These are phyloP conservation scores for Mediolabrus comicus DNA, from an alignment of 108 stramenopile genomes.

Conservation along the genomic window DNA sequence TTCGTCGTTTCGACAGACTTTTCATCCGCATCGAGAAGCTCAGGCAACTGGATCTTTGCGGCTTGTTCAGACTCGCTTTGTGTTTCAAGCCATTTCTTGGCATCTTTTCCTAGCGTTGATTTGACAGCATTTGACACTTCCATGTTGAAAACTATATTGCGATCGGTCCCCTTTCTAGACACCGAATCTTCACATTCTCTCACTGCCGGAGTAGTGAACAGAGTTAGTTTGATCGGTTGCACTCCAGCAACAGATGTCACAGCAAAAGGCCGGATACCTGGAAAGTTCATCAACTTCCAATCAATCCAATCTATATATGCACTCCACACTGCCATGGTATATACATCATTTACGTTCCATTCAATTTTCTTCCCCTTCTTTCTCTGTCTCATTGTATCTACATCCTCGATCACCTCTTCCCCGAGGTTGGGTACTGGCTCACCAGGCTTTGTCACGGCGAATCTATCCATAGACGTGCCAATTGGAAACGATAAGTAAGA, in stretches of 20 bases:
- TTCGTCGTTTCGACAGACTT: not conserved
- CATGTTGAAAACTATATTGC: slow-evolving; percentile 35
- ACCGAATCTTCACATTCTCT: slow-evolving; percentile 35
- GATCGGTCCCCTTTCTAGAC: slow-evolving; percentile 32
- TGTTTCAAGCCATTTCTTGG: not conserved
- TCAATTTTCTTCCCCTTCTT: slow-evolving; percentile 59
- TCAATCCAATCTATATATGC: slow-evolving; percentile 80
- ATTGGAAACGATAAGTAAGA: slow-evolving; percentile 89
- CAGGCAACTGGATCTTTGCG: not conserved
- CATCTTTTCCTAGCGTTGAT: not conserved
- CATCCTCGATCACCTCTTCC: slow-evolving; percentile 63
- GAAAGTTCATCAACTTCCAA: slow-evolving; percentile 80
- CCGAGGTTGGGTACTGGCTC: slow-evolving; percentile 77
- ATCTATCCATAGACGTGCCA: slow-evolving; percentile 76
- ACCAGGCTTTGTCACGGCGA: slow-evolving; percentile 79
- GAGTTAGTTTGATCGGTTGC: slow-evolving; percentile 58
- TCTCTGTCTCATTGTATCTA: slow-evolving; percentile 62
- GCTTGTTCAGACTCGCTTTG: not conserved
- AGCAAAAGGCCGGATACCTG: slow-evolving; percentile 77
- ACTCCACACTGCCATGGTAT: slow-evolving; percentile 85
- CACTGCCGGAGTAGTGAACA: slow-evolving; percentile 61
- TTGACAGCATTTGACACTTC: slow-evolving; percentile 40
- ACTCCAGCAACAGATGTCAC: slow-evolving; percentile 54
- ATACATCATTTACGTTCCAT: slow-evolving; percentile 81
- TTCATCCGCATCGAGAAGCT: not conserved